phyloP scores from a whole-genome alignment of 768 basidiomycete species.

The Rhizopogon rudus region DNA sequence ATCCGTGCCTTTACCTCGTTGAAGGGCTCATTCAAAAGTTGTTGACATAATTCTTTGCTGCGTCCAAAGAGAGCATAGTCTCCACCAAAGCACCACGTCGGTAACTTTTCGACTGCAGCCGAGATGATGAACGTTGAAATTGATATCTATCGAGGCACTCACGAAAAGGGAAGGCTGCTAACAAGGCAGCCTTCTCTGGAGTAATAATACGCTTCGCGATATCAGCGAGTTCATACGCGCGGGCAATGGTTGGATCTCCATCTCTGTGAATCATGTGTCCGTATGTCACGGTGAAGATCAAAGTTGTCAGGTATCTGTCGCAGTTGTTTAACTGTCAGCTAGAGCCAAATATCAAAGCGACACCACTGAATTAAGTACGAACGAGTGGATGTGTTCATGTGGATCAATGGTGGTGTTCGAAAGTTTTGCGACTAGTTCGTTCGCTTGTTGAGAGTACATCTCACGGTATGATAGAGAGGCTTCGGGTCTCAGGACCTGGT shows the following conservation, averaged over 20 bases:
- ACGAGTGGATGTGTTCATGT: slow-evolving; percentile 11
- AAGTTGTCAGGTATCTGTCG: slow-evolving; percentile 21
- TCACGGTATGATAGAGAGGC: slow-evolving; percentile 10
- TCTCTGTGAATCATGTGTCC: slow-evolving; percentile 11
- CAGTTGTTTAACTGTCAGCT: not conserved
- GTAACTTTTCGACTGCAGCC: not conserved
- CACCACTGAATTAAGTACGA: not conserved
- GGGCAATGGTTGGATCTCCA: slow-evolving; percentile 13
- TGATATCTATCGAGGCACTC: not conserved
- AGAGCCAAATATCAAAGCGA: not conserved
- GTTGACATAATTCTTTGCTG: not conserved
- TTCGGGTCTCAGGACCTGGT: slow-evolving; percentile 10
- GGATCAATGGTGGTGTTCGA: slow-evolving; percentile 12
- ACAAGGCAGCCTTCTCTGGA: not conserved
- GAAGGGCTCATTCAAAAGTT: not conserved
- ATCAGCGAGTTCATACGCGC: slow-evolving; percentile 18
- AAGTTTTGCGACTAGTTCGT: slow-evolving; percentile 7
- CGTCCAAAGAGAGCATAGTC: not conserved
- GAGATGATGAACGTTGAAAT: not conserved
- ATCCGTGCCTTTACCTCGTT: not conserved
- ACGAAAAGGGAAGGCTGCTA: slow-evolving; percentile 5
- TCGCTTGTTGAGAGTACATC: slow-evolving; percentile 2
- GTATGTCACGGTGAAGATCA: slow-evolving; percentile 23
- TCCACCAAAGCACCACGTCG: not conserved
- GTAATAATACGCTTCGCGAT: slow-evolving; percentile 4